Percentiles rank a stretch among this genome's conserved stretches.
phyloP scores from a whole-genome alignment of 140 eudicot species.

The Cichorium intybus region DNA sequence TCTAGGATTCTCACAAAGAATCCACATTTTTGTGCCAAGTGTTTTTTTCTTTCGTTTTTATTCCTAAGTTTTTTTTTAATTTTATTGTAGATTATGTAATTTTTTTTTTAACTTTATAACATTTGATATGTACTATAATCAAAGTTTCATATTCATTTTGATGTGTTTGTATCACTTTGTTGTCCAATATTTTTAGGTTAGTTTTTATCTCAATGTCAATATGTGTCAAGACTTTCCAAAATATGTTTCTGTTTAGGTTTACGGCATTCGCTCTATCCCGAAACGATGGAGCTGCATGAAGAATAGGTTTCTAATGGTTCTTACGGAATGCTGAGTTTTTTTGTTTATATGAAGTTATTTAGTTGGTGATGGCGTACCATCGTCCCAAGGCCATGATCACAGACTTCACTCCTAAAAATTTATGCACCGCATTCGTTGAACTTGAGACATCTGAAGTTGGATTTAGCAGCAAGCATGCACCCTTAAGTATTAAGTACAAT shows the following conservation, averaged over 20 bases:
- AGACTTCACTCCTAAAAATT: not conserved
- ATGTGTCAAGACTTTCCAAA: not conserved
- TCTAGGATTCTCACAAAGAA: not conserved
- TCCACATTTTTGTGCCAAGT: not conserved
- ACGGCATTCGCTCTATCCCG: not conserved
- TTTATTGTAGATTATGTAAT: not conserved
- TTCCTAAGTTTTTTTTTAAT: not conserved
- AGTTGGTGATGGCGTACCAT: not conserved
- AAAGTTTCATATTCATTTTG: not conserved
- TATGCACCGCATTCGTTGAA: no score
- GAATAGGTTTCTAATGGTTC: not conserved
- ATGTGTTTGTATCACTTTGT: not conserved
- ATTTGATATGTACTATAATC: not conserved
- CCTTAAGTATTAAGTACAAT: no score
- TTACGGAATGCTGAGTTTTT: no score
- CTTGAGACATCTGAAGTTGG: no score
- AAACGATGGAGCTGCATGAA: not conserved
- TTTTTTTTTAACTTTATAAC: not conserved
- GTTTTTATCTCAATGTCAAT: not conserved
- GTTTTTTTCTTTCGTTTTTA: not conserved
- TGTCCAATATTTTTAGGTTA: not conserved
- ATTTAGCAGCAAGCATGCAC: no score
- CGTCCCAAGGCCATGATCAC: not conserved
- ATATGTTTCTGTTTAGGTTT: not conserved
- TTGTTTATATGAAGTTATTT: not conserved